Evolutionary conservation across 805 yeast species (phyloP), one percentile per base, ranked within the genome.

Genomic region (Lipomyces mesembrius): DNA sequence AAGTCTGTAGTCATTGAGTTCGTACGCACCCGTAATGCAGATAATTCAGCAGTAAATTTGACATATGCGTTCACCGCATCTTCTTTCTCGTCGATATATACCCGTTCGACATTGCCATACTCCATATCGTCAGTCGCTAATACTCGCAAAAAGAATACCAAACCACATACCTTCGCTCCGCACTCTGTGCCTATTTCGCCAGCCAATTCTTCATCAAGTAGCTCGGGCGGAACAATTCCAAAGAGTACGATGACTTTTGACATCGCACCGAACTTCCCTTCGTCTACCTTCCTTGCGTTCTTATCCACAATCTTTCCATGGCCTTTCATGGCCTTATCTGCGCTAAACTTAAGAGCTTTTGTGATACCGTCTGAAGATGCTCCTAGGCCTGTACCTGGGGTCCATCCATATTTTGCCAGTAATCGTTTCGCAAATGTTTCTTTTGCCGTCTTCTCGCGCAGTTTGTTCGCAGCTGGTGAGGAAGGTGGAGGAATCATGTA

Each of bases 261-360:
- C 65, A 61, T 64, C 32, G 52, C 59, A 0, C 72, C 72, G 49
- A 55, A 67, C 52, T 55, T 64, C 12, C 68, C 67, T 1, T 52
- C 55, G 6, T 65, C 59, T 22, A 51, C 43, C 60, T 22, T 37
- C 14, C 35, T 20, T 51, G 3, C 7, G 22, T 57, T 58, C 12
- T 90, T 51, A 55, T 69, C 69, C 22, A 70, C 39, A 32, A 70
- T 70, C 34, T 57, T 56, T 4, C 73, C 73, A 37, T 60, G 65
- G 17, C 73, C 73, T 20, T 66, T 66, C 22, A 60, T 57, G 12
- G 54, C 46, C 46, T 71, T 71, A 59, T 71, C 71, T 8, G 68
- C 66, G 17, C 62, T 55, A 49, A 71, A 71, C 9, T 43, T 65
- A 17, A 73, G 55, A 5, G 73, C 69, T 25, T 61, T 62, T 14